These are phyloP conservation scores for Schizothecium vesticola DNA, from an alignment of 495 filamentous ascomycete genomes.

Conservation along the genomic window DNA sequence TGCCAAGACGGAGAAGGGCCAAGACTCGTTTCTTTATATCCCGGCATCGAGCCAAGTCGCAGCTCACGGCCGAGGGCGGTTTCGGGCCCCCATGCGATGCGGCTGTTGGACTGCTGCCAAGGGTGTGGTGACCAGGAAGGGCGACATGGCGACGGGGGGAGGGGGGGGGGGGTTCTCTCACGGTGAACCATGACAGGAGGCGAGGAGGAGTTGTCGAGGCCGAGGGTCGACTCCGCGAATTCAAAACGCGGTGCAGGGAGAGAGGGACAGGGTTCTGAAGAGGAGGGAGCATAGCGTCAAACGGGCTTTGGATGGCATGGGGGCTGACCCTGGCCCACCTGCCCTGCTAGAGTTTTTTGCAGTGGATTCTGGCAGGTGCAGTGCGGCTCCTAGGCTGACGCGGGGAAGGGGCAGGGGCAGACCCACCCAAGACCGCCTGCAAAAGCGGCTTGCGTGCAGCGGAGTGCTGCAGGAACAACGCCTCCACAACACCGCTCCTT, in stretches of 20 bases:
- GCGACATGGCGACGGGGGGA: constrained; percentile 22
- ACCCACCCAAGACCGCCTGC: neutral
- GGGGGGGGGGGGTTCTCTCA: constrained; percentile 6
- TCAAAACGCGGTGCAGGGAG: constrained; percentile 41
- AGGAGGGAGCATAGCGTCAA: constrained; percentile 22
- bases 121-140: constrained; percentile 29
- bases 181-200: constrained; percentile 25
- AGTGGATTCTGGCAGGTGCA: constrained; percentile 4
- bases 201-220: constrained; percentile 17
- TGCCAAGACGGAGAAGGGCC: constrained; percentile 25
- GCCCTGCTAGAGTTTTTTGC: no score
- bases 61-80: constrained; percentile 12
- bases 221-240: constrained; percentile 32
- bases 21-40: constrained; percentile 41
- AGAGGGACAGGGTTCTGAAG: constrained; percentile 29
- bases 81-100: constrained; percentile 18
- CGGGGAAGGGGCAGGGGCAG: constrained; percentile 4
- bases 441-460: neutral
- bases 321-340: constrained; percentile 1
- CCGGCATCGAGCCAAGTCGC: constrained; percentile 25
- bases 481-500: neutral
- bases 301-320: constrained; percentile 2
- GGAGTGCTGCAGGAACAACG: neutral
- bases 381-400: constrained; percentile 5
- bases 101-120: constrained; percentile 17